phyloP scores from a whole-genome alignment of 2,329 filamentous ascomycete genomes.

The Fusarium abutilonis region DNA sequence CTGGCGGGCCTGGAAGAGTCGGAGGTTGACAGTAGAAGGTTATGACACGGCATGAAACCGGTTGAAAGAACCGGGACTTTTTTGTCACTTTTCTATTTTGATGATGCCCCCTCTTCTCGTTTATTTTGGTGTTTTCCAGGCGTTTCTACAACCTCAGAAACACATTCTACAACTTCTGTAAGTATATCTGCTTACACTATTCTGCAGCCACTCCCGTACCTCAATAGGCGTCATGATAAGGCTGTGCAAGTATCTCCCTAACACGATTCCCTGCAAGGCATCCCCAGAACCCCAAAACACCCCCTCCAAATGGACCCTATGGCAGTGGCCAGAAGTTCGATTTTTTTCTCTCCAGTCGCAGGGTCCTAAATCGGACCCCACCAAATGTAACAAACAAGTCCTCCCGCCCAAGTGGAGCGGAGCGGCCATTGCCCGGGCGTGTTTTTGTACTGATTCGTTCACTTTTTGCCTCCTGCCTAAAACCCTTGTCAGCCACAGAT shows the following conservation, averaged over 20 bases:
- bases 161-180: slow-evolving; percentile 7
- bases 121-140: slow-evolving; percentile 16
- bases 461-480: slow-evolving; percentile 24
- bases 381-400: not conserved
- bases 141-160: slow-evolving; percentile 17
- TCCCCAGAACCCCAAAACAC: slow-evolving; percentile 12
- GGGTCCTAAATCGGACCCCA: slow-evolving; percentile 41
- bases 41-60: slow-evolving; percentile 8
- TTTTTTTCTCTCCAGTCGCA: slow-evolving; percentile 44
- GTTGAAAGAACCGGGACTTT: not conserved
- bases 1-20: slow-evolving; percentile 16
- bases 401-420: too few relatives aligned
- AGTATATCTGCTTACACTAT: slow-evolving; percentile 26
- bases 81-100: not conserved
- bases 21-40: slow-evolving; percentile 7
- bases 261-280: slow-evolving; percentile 29
- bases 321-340: slow-evolving; percentile 36
- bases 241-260: slow-evolving; percentile 42
- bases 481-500: slow-evolving; percentile 10
- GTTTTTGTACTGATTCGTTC: slow-evolving; percentile 29
- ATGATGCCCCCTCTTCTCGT: not conserved
- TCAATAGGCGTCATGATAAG: slow-evolving; percentile 29
- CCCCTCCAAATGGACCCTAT: slow-evolving; percentile 18
- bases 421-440: slow-evolving; percentile 4
- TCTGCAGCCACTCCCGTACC: not conserved